These are phyloP conservation scores for Colletotrichum truncatum DNA, from an alignment of 2,329 filamentous ascomycete genomes.

Conservation along the genomic window DNA sequence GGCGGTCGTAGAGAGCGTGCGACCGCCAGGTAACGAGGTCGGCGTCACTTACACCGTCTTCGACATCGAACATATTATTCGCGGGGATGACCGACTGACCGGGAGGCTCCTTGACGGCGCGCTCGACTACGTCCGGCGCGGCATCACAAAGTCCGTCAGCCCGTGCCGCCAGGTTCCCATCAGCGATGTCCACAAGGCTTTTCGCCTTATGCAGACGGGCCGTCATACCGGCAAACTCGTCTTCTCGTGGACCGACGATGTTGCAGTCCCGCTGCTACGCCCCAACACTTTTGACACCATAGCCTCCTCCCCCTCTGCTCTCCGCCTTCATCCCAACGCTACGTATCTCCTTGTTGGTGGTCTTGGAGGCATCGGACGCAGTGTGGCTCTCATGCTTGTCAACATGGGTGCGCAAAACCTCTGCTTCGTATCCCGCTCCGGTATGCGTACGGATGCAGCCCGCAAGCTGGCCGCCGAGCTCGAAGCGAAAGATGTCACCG, in stretches of 20 bases:
- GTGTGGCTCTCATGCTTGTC: slow-evolving; percentile 37
- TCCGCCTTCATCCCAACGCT: slow-evolving; percentile 30
- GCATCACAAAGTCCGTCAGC: slow-evolving; percentile 17
- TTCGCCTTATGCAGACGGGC: slow-evolving; percentile 49
- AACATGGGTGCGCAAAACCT: slow-evolving; percentile 38
- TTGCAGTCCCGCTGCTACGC: too few relatives aligned
- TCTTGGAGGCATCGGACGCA: slow-evolving; percentile 37
- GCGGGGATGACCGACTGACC: slow-evolving; percentile 23
- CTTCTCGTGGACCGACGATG: not conserved
- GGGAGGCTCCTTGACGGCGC: slow-evolving; percentile 25
- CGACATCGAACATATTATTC: slow-evolving; percentile 37
- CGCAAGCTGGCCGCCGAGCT: slow-evolving; percentile 33
- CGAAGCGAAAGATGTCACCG: slow-evolving; percentile 42
- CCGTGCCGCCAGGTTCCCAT: slow-evolving; percentile 33
- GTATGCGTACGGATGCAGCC: slow-evolving; percentile 28
- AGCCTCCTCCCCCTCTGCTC: slow-evolving; percentile 6
- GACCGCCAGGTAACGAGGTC: too few relatives aligned
- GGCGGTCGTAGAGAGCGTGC: slow-evolving; percentile 45
- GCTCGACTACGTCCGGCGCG: not conserved
- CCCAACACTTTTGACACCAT: too few relatives aligned
- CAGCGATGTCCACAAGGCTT: slow-evolving; percentile 43
- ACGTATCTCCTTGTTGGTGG: slow-evolving; percentile 42
- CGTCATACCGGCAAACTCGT: slow-evolving; percentile 49
- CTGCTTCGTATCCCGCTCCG: slow-evolving; percentile 39
- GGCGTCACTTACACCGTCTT: slow-evolving; percentile 50